phyloP scores from a whole-genome alignment of 305 asterid species.

The Fraxinus angustifolia region DNA sequence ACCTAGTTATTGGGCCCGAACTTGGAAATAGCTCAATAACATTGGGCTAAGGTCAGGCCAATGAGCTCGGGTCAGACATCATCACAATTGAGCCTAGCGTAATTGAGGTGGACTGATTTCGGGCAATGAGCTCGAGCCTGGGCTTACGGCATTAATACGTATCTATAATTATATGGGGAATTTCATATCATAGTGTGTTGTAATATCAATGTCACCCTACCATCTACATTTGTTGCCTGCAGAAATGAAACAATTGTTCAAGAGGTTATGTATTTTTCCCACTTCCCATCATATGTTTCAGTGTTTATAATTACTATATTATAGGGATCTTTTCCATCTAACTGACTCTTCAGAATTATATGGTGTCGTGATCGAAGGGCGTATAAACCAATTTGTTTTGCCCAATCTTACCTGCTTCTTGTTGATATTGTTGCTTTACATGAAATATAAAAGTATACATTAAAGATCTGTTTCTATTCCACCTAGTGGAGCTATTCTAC shows the following conservation, averaged over 20 bases:
- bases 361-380: background rate
- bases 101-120: too few species aligned
- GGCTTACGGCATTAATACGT: too few species aligned
- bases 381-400: background rate
- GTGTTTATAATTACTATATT: background rate
- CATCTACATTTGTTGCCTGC: background rate
- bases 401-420: background rate
- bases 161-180: background rate
- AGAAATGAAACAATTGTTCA: background rate
- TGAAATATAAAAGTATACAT: background rate
- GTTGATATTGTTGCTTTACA: background rate
- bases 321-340: background rate
- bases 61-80: too few species aligned
- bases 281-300: background rate
- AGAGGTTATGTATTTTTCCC: background rate
- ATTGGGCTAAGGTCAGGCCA: too few species aligned
- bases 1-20: too few species aligned
- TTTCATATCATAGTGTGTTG: background rate
- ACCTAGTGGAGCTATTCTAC: background rate
- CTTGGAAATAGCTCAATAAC: too few species aligned
- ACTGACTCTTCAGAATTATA: background rate
- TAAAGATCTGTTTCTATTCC: conserved; percentile 4
- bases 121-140: too few species aligned
- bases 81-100: too few species aligned
- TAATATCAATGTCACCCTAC: background rate